phyloP scores from a whole-genome alignment of 2,329 filamentous ascomycete genomes.

The Colletotrichum cereale region DNA sequence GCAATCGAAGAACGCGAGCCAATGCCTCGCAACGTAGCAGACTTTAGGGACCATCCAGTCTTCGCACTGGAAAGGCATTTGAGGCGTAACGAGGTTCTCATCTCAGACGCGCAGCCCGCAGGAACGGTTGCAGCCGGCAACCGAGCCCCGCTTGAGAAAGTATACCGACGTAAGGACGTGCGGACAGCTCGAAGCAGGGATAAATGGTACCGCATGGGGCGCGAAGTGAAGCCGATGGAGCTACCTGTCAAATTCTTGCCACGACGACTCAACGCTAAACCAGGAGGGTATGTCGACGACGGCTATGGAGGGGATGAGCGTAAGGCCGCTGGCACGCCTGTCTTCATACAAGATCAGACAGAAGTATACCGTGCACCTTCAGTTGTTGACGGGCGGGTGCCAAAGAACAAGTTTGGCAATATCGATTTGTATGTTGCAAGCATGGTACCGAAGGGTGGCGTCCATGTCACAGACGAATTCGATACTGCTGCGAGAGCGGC shows the following conservation, averaged over 20 bases:
- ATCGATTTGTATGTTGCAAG: constrained; percentile 92
- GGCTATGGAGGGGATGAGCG: constrained; percentile 60
- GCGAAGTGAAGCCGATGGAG: constrained; percentile 82
- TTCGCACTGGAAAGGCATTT: constrained; percentile 90
- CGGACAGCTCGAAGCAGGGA: constrained; percentile 82
- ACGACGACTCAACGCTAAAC: constrained; percentile 55
- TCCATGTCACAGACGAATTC: constrained; percentile 69
- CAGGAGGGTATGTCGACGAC: constrained; percentile 48
- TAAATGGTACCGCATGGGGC: constrained; percentile 90
- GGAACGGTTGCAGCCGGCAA: constrained; percentile 82
- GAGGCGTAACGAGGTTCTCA: constrained; percentile 83
- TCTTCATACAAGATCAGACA: constrained; percentile 75
- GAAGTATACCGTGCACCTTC: constrained; percentile 81
- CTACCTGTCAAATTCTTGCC: constrained; percentile 83
- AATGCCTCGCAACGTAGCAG: constrained; percentile 87
- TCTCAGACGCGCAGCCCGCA: constrained; percentile 75
- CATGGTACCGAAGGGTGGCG: constrained; percentile 88
- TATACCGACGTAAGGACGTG: constrained; percentile 87
- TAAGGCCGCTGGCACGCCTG: constrained; percentile 64
- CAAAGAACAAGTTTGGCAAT: constrained; percentile 94
- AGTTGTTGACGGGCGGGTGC: constrained; percentile 79
- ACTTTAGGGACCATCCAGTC: constrained; percentile 88
- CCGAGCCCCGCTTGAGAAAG: constrained; percentile 75
- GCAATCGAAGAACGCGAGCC: constrained; percentile 80
- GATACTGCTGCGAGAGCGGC: constrained; percentile 78